Percentiles rank a stretch among this genome's conserved stretches.
Conservation (phyloP, 768 basidiomycete species). For the Melanogaster broomeanus region DNA sequence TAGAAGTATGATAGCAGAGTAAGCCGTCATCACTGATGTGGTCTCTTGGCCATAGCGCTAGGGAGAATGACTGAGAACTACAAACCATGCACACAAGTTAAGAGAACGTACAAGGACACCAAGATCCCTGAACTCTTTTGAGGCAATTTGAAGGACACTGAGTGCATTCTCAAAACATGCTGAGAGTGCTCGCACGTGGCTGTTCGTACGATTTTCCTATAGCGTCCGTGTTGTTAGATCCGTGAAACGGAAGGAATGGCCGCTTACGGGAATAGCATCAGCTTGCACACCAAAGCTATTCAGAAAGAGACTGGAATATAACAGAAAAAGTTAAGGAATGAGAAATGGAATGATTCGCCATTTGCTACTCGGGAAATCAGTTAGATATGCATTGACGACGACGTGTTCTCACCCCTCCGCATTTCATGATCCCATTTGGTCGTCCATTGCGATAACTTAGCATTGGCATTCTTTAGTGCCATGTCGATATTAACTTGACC, state of each 20-base stretch:
- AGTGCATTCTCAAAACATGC: slow-evolving; percentile 76
- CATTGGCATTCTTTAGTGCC: slow-evolving; percentile 71
- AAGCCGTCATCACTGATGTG: slow-evolving; percentile 83
- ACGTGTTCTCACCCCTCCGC: slow-evolving; percentile 52
- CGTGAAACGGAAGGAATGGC: slow-evolving; percentile 3
- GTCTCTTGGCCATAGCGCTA: slow-evolving; percentile 87
- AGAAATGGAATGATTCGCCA: slow-evolving; percentile 75
- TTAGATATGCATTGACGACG: neutral
- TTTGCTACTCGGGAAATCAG: slow-evolving; percentile 45
- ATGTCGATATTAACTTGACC: slow-evolving; percentile 74
- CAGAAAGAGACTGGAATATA: slow-evolving; percentile 78
- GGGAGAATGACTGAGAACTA: slow-evolving; percentile 4
- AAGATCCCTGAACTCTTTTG: slow-evolving; percentile 71
- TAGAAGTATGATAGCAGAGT: slow-evolving; percentile 78
- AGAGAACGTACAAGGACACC: slow-evolving; percentile 63
- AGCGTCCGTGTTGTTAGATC: neutral
- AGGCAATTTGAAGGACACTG: slow-evolving; percentile 68
- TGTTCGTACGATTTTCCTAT: slow-evolving; percentile 57
- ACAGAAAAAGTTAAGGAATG: slow-evolving; percentile 74
- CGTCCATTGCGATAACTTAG: slow-evolving; percentile 71
- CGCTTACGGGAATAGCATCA: slow-evolving; percentile 55
- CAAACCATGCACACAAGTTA: slow-evolving; percentile 30
- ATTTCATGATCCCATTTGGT: slow-evolving; percentile 74
- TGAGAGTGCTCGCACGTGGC: slow-evolving; percentile 67
- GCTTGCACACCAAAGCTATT: slow-evolving; percentile 82